phyloP scores from a whole-genome alignment of 352 stramenopile genomes.

The Pythium coloratum region DNA sequence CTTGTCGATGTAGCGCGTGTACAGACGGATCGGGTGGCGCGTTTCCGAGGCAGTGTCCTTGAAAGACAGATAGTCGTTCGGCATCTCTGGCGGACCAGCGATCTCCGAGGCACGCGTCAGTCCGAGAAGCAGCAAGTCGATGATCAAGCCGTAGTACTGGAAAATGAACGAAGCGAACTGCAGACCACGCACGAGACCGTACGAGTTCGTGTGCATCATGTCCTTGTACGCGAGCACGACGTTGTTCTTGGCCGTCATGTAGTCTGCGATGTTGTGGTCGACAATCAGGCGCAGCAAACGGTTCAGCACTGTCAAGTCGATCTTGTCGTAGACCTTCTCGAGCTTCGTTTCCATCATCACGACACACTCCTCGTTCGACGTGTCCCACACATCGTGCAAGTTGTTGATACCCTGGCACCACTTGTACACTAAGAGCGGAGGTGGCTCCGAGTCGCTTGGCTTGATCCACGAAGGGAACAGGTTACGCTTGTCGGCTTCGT shows the following conservation, averaged over 20 bases:
- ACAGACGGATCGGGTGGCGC: constrained; percentile 98
- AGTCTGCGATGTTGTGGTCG: constrained; percentile 99
- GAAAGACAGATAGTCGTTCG: constrained; percentile 99
- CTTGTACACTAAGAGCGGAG: constrained; percentile 99
- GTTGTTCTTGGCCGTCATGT: constrained; percentile 99
- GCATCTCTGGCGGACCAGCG: constrained; percentile 94
- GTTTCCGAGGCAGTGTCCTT: constrained; percentile 97
- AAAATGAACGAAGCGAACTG: constrained; percentile 98
- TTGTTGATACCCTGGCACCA: constrained; percentile 99
- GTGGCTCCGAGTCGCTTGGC: constrained; percentile 98
- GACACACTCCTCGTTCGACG: constrained; percentile 97
- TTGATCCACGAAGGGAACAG: constrained; percentile 99
- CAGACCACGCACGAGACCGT: constrained; percentile 98
- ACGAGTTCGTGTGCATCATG: constrained; percentile 99
- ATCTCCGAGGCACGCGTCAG: constrained; percentile 98
- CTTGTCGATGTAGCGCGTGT: constrained; percentile 99
- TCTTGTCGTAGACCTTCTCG: constrained; percentile 99
- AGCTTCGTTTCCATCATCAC: constrained; percentile 99
- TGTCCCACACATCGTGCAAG: constrained; percentile 98
- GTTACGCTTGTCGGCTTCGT: constrained; percentile 99
- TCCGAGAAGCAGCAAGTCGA: constrained; percentile 98
- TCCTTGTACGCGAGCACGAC: constrained; percentile 98
- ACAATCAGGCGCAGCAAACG: constrained; percentile 98
- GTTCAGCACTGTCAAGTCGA: constrained; percentile 99
- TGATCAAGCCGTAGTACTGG: constrained; percentile 99